Evolutionary conservation across 1,284 basidiomycete species (phyloP).

Genomic region (Naganishia liquefaciens): DNA sequence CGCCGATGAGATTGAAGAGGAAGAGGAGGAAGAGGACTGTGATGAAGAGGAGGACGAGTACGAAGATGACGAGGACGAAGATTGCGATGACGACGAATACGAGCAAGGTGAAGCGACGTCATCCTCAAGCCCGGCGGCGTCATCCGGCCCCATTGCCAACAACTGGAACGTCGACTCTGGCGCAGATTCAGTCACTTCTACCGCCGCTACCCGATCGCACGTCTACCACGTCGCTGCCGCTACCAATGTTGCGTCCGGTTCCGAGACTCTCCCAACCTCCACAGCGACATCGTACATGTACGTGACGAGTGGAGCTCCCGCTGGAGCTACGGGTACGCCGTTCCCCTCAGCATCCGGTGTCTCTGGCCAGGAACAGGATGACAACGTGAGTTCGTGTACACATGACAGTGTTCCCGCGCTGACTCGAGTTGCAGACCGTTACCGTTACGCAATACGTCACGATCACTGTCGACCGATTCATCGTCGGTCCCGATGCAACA

Average conservation of each 20-base stretch:
- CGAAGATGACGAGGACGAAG: constrained; percentile 6
- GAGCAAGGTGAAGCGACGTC: neutral
- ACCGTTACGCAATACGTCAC: constrained; percentile 28
- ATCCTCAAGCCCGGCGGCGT: neutral
- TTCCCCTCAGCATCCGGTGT: constrained; percentile 17
- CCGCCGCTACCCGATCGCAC: constrained; percentile 16
- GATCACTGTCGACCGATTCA: constrained; percentile 18
- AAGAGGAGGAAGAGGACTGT: constrained; percentile 3
- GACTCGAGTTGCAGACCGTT: constrained; percentile 3
- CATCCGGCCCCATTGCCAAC: constrained; percentile 12
- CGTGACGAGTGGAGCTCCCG: constrained; percentile 12
- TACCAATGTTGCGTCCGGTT: neutral
- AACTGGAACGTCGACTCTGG: constrained; percentile 18
- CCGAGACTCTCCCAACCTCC: constrained; percentile 1
- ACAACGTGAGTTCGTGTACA: constrained; percentile 3
- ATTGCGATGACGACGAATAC: neutral
- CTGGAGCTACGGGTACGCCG: constrained; percentile 11
- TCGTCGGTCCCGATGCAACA: neutral
- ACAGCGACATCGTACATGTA: constrained; percentile 24
- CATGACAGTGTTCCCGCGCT: neutral
- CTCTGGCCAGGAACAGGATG: constrained; percentile 1
- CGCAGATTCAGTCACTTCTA: neutral
- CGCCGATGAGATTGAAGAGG: constrained; percentile 13
- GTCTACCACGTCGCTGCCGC: constrained; percentile 25
- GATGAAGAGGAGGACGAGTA: constrained; percentile 7